A percentile compares a stretch with the other conserved stretches of the same genome.
Evolutionary conservation across 2,329 filamentous ascomycete species (phyloP).

Genomic region (Nannizziopsis barbatae): DNA sequence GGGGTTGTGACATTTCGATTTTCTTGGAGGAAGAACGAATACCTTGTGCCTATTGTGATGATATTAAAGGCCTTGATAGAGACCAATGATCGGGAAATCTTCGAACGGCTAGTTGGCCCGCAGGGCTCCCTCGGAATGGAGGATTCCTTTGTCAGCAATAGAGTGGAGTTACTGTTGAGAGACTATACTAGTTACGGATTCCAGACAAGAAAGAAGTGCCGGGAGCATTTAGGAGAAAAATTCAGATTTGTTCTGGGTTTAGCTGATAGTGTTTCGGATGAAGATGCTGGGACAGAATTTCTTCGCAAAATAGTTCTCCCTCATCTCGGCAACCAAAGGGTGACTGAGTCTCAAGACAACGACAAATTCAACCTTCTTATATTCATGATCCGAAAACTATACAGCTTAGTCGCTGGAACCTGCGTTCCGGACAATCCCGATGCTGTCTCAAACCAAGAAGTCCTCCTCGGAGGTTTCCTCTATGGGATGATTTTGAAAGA

Average conservation of each 20-base stretch:
- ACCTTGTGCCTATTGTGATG: conserved; percentile 93
- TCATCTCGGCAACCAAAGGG: conserved; percentile 75
- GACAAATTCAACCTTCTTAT: conserved; percentile 92
- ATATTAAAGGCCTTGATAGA: conserved; percentile 88
- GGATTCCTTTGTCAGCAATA: conserved; percentile 89
- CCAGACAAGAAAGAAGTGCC: conserved; percentile 69
- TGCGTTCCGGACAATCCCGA: conserved; percentile 93
- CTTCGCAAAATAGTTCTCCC: conserved; percentile 80
- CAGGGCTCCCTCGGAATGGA: conserved; percentile 64
- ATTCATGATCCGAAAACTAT: conserved; percentile 94
- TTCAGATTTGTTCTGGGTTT: conserved; percentile 82
- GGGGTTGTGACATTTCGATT: conserved; percentile 96
- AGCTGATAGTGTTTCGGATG: conserved; percentile 70
- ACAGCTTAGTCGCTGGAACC: conserved; percentile 82
- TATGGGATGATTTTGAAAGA: conserved; percentile 96
- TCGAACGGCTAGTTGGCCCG: conserved; percentile 77
- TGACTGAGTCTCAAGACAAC: conserved; percentile 69
- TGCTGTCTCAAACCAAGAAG: conserved; percentile 91
- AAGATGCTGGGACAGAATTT: conserved; percentile 85
- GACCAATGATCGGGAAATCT: conserved; percentile 93
- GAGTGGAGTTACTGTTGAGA: conserved; percentile 78
- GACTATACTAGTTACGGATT: conserved; percentile 87
- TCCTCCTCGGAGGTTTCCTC: conserved; percentile 81
- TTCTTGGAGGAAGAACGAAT: conserved; percentile 96
- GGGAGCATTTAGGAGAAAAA: conserved; percentile 78